Percentiles rank a stretch among this genome's conserved stretches.
Conservation (phyloP, 140 eudicot species). For the Flaveria floridana region DNA sequence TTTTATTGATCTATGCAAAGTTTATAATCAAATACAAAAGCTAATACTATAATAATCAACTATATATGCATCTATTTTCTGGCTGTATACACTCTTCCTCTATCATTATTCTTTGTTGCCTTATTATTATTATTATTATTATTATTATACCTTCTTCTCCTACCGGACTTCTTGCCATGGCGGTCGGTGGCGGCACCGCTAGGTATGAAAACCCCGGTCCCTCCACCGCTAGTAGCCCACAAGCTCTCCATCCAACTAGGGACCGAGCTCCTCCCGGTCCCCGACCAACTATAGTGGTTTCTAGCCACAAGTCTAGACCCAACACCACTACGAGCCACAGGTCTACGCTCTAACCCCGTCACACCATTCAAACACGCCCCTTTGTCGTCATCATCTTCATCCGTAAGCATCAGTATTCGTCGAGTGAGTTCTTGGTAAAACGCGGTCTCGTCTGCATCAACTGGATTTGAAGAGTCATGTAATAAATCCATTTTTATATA, state of each 20-base stretch:
- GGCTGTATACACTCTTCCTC: slow-evolving; percentile 29
- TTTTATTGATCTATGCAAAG: slow-evolving; percentile 20
- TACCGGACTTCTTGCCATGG: slow-evolving; percentile 26
- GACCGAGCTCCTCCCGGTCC: slow-evolving; percentile 22
- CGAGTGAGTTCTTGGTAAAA: slow-evolving; percentile 41
- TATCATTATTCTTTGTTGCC: slow-evolving; percentile 28
- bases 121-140: slow-evolving; percentile 36
- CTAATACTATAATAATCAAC: background rate
- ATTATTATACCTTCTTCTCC: slow-evolving; percentile 37
- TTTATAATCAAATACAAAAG: background rate
- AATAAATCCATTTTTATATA: slow-evolving; percentile 23
- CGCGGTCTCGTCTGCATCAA: slow-evolving; percentile 27
- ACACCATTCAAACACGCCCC: background rate
- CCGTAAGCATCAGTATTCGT: slow-evolving; percentile 38
- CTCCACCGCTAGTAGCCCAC: slow-evolving; percentile 38
- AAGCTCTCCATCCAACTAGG: slow-evolving; percentile 42
- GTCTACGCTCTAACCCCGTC: background rate
- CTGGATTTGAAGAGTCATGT: slow-evolving; percentile 13
- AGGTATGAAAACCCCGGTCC: slow-evolving; percentile 42
- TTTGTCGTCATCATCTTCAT: slow-evolving; percentile 39
- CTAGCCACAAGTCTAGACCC: slow-evolving; percentile 21
- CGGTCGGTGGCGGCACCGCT: slow-evolving; percentile 19
- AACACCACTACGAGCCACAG: slow-evolving; percentile 27
- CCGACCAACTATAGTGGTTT: slow-evolving; percentile 32
- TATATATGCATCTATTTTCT: slow-evolving; percentile 28